These are phyloP conservation scores for Suhomyces maxii DNA, from an alignment of 1,139 yeast genomes.

Conservation along the genomic window DNA sequence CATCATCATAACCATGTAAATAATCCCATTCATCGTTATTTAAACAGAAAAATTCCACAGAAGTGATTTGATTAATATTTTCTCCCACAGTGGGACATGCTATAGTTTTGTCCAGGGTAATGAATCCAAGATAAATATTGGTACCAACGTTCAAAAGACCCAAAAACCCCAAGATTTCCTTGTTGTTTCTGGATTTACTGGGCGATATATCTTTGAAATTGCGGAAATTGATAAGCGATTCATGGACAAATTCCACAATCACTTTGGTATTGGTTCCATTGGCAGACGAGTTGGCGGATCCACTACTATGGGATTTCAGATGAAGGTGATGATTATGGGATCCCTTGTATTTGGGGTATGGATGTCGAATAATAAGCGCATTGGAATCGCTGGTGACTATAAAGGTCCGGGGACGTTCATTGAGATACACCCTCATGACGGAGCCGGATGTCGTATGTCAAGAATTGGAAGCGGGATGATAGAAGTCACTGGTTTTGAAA, in stretches of 20 bases:
- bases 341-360: slow-evolving; percentile 36
- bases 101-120: slow-evolving; percentile 54
- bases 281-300: background rate
- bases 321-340: slow-evolving; percentile 35
- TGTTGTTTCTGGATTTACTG: slow-evolving; percentile 21
- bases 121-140: slow-evolving; percentile 55
- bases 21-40: slow-evolving; percentile 57
- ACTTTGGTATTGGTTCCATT: slow-evolving; percentile 25
- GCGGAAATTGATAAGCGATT: slow-evolving; percentile 36
- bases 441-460: background rate
- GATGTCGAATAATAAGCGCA: slow-evolving; percentile 53
- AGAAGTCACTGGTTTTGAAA: background rate
- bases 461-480: background rate
- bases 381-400: slow-evolving; percentile 49
- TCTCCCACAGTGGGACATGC: slow-evolving; percentile 63
- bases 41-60: slow-evolving; percentile 64
- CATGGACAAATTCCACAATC: slow-evolving; percentile 51
- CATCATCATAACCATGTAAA: slow-evolving; percentile 21
- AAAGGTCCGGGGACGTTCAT: slow-evolving; percentile 55
- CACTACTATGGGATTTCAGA: slow-evolving; percentile 21
- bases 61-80: slow-evolving; percentile 50
- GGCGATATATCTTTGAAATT: slow-evolving; percentile 46
- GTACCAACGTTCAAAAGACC: slow-evolving; percentile 61
- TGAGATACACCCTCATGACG: slow-evolving; percentile 50
- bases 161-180: slow-evolving; percentile 53